Evolutionary conservation across 1,139 yeast species (phyloP), one percentile per base, ranked within the genome.

Genomic region (Magnusiomyces ingens): DNA sequence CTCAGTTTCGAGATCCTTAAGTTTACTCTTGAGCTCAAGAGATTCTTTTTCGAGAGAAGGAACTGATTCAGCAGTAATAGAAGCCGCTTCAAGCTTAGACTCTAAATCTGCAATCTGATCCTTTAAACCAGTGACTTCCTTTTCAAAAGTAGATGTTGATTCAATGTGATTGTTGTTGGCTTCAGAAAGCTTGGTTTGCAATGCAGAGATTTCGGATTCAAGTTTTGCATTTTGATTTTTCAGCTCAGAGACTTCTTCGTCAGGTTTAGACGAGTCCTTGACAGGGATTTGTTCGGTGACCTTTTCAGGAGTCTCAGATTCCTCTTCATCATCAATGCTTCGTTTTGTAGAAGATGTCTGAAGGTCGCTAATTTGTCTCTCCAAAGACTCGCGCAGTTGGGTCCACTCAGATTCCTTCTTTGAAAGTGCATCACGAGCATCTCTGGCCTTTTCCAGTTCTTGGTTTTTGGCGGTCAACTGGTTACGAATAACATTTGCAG

Each of bases 331-430:
- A 21, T 55, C 48, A 11, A 35, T 15, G 22, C 12, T 40, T n/a
- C 36, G 26, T 6, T 38, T n/a, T 5, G 44, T 29, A 3, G 45
- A 45, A 19, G 51, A 1, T 38, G 43, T 42, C 41, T 32, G 18
- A 38, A 52, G 50, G 15, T 48, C 55, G 12, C 45, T 26, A 29
- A 50, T 50, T 35, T 49, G 37, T 36, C 49, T 53, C 13, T 53
- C 53, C 8, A 44, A 18, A 6, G 13, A 5, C 26, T 44, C 32
- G 37, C 32, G 26, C 15, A 26, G 37, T 5, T 26, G 19, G 4
- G 37, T n/a, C 47, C 47, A 44, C 21, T 44, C 47, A 29, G 22
- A 6, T 29, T 44, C 47, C n/a, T 29, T 26, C 11, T 19, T 26
- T 17, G 43, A 12, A 11, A 40, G 18, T 2, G 43, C 18, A 17